Evolutionary conservation across 352 stramenopile genomes (phyloP).

Genomic region (Pythium biforme): DNA sequence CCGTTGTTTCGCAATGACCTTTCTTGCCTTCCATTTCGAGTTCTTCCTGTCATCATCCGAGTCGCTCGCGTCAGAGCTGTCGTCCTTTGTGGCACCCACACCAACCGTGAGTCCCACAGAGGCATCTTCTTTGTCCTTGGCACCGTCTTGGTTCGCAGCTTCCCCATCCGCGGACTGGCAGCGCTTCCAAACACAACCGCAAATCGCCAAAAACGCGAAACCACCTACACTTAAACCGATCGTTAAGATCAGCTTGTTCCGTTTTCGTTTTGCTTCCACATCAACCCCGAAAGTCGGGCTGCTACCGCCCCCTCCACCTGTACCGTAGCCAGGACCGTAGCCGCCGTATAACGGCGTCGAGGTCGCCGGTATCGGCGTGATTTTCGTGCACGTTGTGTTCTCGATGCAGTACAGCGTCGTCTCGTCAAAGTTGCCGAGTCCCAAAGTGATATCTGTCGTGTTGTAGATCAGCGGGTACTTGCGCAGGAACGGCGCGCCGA

Average conservation of each 20-base stretch:
- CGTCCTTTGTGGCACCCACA: too few species aligned
- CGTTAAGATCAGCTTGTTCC: conserved; percentile 1
- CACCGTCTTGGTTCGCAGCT: not conserved
- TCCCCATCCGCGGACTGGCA: not conserved
- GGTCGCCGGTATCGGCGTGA: not conserved
- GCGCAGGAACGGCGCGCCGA: conserved; percentile 11
- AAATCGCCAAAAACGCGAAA: conserved; percentile 1
- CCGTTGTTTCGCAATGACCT: not conserved
- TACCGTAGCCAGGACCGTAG: not conserved
- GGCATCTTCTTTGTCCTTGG: too few species aligned
- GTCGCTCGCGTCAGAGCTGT: not conserved
- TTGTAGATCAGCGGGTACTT: conserved; percentile 13
- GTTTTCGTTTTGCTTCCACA: not conserved
- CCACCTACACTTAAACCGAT: conserved; percentile 8
- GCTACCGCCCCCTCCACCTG: conserved; percentile 3
- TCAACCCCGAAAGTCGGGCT: not conserved
- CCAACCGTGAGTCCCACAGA: not conserved
- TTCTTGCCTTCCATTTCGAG: not conserved
- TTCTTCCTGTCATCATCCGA: not conserved
- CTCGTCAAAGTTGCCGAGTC: too few species aligned
- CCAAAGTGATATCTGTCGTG: too few species aligned
- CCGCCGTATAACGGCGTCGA: not conserved
- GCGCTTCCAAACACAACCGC: conserved; percentile 4
- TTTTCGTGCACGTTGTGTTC: conserved; percentile 1
- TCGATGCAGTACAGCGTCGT: conserved; percentile 2